Conservation (phyloP, 805 yeast species). For the Nakazawaea pomicola region DNA sequence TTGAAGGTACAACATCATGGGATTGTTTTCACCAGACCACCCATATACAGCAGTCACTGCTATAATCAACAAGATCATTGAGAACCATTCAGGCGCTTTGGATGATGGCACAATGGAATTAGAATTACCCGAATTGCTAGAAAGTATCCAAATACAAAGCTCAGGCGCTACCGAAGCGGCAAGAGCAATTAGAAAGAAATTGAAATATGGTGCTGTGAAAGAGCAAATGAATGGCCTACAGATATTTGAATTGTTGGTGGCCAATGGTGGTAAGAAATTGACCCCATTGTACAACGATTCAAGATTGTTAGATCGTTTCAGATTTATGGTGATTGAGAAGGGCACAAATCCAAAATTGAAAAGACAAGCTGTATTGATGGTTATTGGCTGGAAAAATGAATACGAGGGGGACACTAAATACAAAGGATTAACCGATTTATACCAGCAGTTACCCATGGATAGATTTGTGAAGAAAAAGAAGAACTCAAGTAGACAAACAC, state of each 20-base stretch:
- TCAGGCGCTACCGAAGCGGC: constrained; percentile 74
- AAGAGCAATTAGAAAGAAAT: constrained; percentile 78
- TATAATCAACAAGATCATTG: constrained; percentile 47
- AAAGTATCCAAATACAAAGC: constrained; percentile 38
- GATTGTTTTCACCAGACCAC: constrained; percentile 46
- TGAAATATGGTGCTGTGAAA: constrained; percentile 72
- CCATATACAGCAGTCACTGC: constrained; percentile 70
- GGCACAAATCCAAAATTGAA: constrained; percentile 37
- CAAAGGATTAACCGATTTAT: constrained; percentile 41
- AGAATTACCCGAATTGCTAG: constrained; percentile 54
- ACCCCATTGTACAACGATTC: constrained; percentile 59
- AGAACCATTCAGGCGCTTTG: constrained; percentile 35
- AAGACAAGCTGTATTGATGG: constrained; percentile 43
- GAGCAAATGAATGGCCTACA: constrained; percentile 65
- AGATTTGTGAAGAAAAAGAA: constrained; percentile 11
- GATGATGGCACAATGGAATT: constrained; percentile 34
- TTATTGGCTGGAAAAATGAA: constrained; percentile 64
- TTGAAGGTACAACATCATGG: constrained; percentile 31
- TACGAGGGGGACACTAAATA: constrained; percentile 45
- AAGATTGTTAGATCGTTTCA: constrained; percentile 60
- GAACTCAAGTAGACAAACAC: constrained; percentile 13
- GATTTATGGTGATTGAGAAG: constrained; percentile 36
- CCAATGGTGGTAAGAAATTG: constrained; percentile 43
- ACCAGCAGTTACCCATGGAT: constrained; percentile 35
- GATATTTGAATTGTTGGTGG: constrained; percentile 53